phyloP scores from a whole-genome alignment of 257 asterid species.

The Paraleonurus japonicus region DNA sequence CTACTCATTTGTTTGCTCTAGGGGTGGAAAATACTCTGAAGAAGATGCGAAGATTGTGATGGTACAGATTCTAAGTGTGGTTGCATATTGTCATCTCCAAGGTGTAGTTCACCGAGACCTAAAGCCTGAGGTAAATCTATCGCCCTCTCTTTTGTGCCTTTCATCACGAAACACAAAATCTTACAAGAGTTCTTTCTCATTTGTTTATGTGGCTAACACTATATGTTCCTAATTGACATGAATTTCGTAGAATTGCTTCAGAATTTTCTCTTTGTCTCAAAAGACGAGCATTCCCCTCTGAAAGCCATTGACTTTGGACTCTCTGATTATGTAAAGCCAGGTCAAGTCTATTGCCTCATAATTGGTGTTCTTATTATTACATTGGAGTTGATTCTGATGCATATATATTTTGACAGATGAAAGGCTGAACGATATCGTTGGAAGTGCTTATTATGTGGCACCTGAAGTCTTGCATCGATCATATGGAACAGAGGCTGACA shows the following conservation, averaged over 20 bases:
- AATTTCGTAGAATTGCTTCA: constrained; percentile 28
- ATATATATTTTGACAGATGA: constrained; percentile 47
- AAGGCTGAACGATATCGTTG: constrained; percentile 73
- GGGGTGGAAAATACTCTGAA: constrained; percentile 70
- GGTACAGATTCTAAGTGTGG: constrained; percentile 55
- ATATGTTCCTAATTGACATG: constrained; percentile 2
- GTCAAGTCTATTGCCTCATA: constrained; percentile 29
- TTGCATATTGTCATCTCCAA: constrained; percentile 67
- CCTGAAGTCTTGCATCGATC: constrained; percentile 82
- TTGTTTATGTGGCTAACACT: not conserved
- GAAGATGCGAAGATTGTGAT: constrained; percentile 63
- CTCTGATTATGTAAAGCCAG: constrained; percentile 81
- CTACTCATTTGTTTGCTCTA: constrained; percentile 22
- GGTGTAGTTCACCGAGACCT: constrained; percentile 80
- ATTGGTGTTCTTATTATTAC: not conserved
- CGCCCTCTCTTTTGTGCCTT: not conserved
- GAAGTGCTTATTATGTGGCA: constrained; percentile 82
- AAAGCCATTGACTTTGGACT: constrained; percentile 87
- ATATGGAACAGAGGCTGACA: constrained; percentile 74
- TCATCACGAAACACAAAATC: not conserved
- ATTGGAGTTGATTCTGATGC: constrained; percentile 21
- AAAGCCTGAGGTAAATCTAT: constrained; percentile 58
- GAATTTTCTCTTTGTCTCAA: constrained; percentile 64
- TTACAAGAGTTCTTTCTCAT: not conserved
- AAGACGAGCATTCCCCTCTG: constrained; percentile 56